phyloP scores from a whole-genome alignment of 257 asterid genomes.

The Catharanthus roseus region DNA sequence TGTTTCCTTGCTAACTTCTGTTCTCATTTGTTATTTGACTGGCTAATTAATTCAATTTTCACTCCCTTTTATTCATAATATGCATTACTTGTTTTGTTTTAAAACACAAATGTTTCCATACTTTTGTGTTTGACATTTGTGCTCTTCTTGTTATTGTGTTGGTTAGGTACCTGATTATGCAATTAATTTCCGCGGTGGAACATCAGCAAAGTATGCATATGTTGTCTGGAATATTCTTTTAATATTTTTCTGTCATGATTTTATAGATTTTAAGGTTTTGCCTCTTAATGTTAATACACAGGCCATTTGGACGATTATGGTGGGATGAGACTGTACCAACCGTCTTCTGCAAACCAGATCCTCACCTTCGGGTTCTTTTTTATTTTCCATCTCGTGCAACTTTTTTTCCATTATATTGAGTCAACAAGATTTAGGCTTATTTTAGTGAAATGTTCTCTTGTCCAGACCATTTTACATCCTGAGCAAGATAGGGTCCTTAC shows the following conservation, averaged over 20 bases:
- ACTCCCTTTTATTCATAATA: background rate
- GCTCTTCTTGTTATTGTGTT: conserved; percentile 5
- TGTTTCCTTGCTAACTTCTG: background rate
- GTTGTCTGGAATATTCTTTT: background rate
- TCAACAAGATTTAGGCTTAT: background rate
- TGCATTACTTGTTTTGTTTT: background rate
- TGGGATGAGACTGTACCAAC: conserved; percentile 92
- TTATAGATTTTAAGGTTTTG: background rate
- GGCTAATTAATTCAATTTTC: background rate
- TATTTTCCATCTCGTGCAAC: conserved; percentile 1
- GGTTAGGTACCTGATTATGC: conserved; percentile 78
- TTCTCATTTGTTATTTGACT: background rate
- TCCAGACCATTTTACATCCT: conserved; percentile 42
- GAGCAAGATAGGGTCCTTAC: conserved; percentile 53
- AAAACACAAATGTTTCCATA: background rate
- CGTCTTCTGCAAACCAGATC: conserved; percentile 74
- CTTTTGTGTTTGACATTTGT: background rate
- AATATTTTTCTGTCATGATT: background rate
- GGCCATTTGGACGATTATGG: conserved; percentile 94
- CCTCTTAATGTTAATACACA: conserved; percentile 10
- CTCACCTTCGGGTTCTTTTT: conserved; percentile 66
- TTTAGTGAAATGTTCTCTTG: background rate
- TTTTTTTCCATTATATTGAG: too few species aligned
- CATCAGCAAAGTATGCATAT: conserved; percentile 50
- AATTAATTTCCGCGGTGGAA: conserved; percentile 47